Base-by-base conservation (phyloP, 768 basidiomycete genomes). In the Polyporus arcularius region DNA sequence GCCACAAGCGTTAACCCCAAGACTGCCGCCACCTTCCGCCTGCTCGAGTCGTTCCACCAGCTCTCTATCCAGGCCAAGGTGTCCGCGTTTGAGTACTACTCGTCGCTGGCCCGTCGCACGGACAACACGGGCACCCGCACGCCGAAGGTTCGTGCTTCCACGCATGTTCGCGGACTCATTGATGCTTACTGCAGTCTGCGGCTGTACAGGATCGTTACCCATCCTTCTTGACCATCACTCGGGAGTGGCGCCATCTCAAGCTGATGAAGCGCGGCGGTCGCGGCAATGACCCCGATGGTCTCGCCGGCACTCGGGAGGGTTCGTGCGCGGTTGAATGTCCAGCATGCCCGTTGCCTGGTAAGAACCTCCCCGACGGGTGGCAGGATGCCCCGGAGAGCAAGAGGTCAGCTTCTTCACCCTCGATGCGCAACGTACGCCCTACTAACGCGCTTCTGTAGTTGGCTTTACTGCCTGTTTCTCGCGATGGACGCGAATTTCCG, bases 31-130 rank as follows among this genome's bases (percentile, higher is more conserved):
- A 78, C 74, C 0, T 74, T 78, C 48, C 38, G 41, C 0, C 58
- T 72, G 4, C 67, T 78, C 0, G 54, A 72, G 12, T 50, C 58
- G 3, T 77, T 76, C 48, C 77, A 80, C 16, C 18, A 73, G 1
- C 57, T 75, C 1, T 68, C 68, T 0, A 69, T 76, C n/a, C 67
- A 73, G 42, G 72, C 70, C 0, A 78, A 78, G 53, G 31, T 70
- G 0, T 75, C 72, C 0, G 66, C 57, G 0, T 76, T 65, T 32
- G 72, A 76, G 39, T 78, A 71, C 58, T 78, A 76, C 53, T 56
- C 60, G 0, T 39, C 68, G 0, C 52, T 79, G 1, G 61, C 45
- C 2, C 61, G 68, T 6, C 42, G 56, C 15, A 74, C 73, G 0
- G 71, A 78, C 43, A 78, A 77, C 51, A 72, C 68, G 3, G 73